Evolutionary conservation across 441 rosid species (phyloP).

Genomic region (Pelargonium myrrhifolium): DNA sequence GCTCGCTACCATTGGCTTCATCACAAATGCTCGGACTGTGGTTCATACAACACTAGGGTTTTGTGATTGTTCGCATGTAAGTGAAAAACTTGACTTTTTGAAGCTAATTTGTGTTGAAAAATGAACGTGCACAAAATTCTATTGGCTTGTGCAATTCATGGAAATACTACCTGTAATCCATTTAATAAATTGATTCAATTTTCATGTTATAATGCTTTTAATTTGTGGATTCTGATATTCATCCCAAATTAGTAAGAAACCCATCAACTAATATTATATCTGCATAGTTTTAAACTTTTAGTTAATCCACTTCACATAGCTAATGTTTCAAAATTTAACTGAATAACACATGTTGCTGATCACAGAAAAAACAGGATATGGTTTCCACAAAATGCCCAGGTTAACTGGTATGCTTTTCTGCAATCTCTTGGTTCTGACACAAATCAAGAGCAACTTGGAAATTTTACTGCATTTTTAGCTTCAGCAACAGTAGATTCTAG

Average conservation of each 20-base stretch:
- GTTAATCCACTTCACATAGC: neutral
- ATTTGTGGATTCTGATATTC: neutral
- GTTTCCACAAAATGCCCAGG: neutral
- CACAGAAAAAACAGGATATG: neutral
- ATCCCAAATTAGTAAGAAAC: neutral
- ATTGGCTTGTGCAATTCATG: neutral
- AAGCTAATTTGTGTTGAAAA: neutral
- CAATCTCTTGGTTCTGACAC: neutral
- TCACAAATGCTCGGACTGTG: slow-evolving; percentile 66
- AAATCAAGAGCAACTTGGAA: neutral
- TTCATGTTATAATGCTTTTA: neutral
- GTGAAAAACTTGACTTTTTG: slow-evolving; percentile 12
- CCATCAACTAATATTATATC: neutral
- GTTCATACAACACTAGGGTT: slow-evolving; percentile 73
- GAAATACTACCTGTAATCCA: slow-evolving; percentile 2
- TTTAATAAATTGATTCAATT: slow-evolving; percentile 5
- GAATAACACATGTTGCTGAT: neutral
- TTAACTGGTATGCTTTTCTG: neutral
- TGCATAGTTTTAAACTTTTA: no score
- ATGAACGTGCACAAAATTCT: neutral
- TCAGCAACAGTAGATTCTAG: neutral
- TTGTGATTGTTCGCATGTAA: slow-evolving; percentile 25
- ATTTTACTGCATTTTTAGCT: neutral
- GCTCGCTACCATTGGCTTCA: slow-evolving; percentile 73
- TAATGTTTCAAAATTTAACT: neutral